phyloP scores from a whole-genome alignment of 1,284 basidiomycete genomes.

The Anthracocystis panici-leucophaei region DNA sequence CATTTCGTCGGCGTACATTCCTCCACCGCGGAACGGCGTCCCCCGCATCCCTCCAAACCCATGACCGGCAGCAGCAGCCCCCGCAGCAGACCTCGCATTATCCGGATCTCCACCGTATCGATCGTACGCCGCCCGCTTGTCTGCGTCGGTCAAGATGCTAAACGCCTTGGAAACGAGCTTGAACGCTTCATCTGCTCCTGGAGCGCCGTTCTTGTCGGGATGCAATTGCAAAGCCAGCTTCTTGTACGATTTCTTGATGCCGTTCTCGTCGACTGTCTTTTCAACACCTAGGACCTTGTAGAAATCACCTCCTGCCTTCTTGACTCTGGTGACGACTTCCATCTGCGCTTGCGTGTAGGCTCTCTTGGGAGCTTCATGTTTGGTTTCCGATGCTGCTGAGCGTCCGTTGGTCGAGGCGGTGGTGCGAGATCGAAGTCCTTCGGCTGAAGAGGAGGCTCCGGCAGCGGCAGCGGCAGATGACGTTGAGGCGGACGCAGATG shows the following conservation, averaged over 20 bases:
- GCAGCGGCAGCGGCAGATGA: constrained; percentile 74
- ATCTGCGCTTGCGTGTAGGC: constrained; percentile 88
- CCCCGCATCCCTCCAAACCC: constrained; percentile 2
- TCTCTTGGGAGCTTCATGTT: constrained; percentile 73
- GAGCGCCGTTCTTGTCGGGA: constrained; percentile 97
- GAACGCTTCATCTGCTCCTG: constrained; percentile 98
- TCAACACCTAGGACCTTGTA: constrained; percentile 91
- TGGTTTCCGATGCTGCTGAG: constrained; percentile 69
- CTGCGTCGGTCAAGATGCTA: constrained; percentile 90
- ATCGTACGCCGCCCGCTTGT: constrained; percentile 92
- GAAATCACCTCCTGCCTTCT: constrained; percentile 85
- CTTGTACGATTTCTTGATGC: constrained; percentile 92
- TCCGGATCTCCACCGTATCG: constrained; percentile 87
- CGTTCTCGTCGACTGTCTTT: constrained; percentile 82
- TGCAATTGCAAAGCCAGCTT: constrained; percentile 95
- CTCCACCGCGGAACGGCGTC: constrained; percentile 26
- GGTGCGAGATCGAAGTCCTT: constrained; percentile 70
- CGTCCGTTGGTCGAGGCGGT: constrained; percentile 62
- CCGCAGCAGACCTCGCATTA: constrained; percentile 78
- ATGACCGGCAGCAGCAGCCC: constrained; percentile 68
- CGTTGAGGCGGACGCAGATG: constrained; percentile 70
- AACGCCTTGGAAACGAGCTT: constrained; percentile 99
- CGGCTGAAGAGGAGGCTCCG: constrained; percentile 75
- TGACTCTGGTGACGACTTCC: constrained; percentile 86
- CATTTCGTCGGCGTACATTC: constrained; percentile 77